phyloP scores from a whole-genome alignment of 2,329 filamentous ascomycete genomes.

The Sporothrix mexicana region DNA sequence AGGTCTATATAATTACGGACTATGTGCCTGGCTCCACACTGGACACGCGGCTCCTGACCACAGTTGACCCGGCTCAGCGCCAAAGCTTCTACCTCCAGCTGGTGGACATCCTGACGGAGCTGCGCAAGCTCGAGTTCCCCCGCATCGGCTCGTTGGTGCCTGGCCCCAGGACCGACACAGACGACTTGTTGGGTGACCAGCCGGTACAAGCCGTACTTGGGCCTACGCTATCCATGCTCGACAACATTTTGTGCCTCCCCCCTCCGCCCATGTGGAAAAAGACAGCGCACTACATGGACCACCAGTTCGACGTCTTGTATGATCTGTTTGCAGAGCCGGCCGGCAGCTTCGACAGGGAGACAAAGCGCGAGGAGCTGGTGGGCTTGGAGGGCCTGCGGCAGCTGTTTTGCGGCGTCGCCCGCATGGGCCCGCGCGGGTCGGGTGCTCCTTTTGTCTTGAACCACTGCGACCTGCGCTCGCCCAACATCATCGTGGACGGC shows the following conservation, averaged over 20 bases:
- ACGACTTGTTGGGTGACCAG: background rate
- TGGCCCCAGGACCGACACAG: conserved; percentile 33
- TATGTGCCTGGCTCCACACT: conserved; percentile 38
- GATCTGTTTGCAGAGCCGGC: conserved; percentile 28
- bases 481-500: conserved; percentile 42
- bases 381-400: conserved; percentile 36
- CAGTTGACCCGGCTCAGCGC: conserved; percentile 18
- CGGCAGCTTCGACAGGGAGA: conserved; percentile 30
- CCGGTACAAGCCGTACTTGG: conserved; percentile 27
- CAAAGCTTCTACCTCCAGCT: conserved; percentile 38
- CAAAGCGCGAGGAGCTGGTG: conserved; percentile 37
- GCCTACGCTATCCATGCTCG: conserved; percentile 36
- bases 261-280: background rate
- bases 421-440: background rate
- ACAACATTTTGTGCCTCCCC: conserved; percentile 29
- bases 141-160: conserved; percentile 40
- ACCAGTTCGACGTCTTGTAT: conserved; percentile 32
- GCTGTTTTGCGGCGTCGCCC: background rate
- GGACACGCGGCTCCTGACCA: conserved; percentile 34
- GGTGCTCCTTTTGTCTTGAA: conserved; percentile 39
- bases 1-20: conserved; percentile 40
- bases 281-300: conserved; percentile 16
- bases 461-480: conserved; percentile 39
- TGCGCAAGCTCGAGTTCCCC: conserved; percentile 40
- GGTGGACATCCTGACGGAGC: conserved; percentile 40